Evolutionary conservation across 148 eudicot genomes (phyloP).

Genomic region (Heliosperma pusillum): DNA sequence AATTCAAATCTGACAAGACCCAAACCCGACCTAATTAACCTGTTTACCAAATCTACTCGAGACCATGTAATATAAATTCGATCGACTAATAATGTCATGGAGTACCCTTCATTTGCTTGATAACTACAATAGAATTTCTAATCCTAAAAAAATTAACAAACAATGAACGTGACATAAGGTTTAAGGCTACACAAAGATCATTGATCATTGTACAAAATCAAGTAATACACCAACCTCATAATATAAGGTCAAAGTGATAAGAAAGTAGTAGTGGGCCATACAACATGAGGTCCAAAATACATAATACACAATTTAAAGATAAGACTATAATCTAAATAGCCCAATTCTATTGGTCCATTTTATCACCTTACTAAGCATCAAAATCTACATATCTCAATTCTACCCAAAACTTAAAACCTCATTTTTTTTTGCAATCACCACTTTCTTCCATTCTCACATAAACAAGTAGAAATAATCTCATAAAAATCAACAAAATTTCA

Average conservation of each 20-base stretch:
- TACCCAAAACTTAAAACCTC: background rate
- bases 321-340: slow-evolving; percentile 57
- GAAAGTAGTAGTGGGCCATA: slow-evolving; percentile 41
- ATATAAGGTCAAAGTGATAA: slow-evolving; percentile 47
- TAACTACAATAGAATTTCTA: no score
- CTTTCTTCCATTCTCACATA: background rate
- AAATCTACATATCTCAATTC: slow-evolving; percentile 18
- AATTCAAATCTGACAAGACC: no score
- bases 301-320: slow-evolving; percentile 44
- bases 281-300: slow-evolving; percentile 50
- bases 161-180: no score
- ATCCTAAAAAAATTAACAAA: no score
- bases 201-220: background rate
- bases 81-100: no score
- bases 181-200: no score
- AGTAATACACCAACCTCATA: slow-evolving; percentile 1
- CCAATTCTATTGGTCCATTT: slow-evolving; percentile 47
- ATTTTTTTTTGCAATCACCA: background rate
- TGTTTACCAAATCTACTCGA: no score
- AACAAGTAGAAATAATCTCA: background rate
- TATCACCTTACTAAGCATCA: slow-evolving; percentile 17
- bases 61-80: no score
- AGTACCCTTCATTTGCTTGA: no score
- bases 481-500: background rate
- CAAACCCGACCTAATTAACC: no score